Evolutionary conservation across 768 basidiomycete genomes (phyloP).

Genomic region (Russula emetica): DNA sequence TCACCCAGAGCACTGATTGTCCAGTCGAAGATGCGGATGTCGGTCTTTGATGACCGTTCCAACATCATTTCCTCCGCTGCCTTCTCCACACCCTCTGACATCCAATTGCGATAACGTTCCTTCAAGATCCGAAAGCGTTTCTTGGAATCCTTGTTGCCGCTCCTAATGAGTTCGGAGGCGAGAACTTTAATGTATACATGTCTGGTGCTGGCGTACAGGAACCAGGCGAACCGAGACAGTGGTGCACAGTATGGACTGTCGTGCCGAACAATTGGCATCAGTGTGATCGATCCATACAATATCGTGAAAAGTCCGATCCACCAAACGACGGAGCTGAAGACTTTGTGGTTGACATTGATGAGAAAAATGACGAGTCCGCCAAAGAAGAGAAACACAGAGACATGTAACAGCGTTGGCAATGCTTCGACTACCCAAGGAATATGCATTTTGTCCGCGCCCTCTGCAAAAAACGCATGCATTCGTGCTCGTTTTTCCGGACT

Average conservation of each 20-base stretch:
- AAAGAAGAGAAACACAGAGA: constrained; percentile 3
- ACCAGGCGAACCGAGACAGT: not conserved
- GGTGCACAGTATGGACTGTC: constrained; percentile 8
- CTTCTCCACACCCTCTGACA: not conserved
- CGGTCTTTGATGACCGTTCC: not conserved
- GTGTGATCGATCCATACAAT: not conserved
- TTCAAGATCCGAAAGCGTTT: too few species aligned
- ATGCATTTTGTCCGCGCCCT: not conserved
- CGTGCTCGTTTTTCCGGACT: constrained; percentile 4
- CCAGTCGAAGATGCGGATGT: constrained; percentile 1
- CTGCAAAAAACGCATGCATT: not conserved
- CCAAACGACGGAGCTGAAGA: not conserved
- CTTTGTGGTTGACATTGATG: not conserved
- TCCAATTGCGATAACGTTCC: too few species aligned
- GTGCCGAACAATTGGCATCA: constrained; percentile 3
- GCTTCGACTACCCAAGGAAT: not conserved
- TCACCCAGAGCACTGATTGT: not conserved
- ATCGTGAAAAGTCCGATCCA: not conserved
- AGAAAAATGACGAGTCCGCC: not conserved
- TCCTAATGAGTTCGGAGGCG: too few species aligned
- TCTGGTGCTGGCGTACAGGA: not conserved
- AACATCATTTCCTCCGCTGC: not conserved
- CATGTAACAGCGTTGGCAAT: not conserved
- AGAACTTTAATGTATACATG: not conserved
- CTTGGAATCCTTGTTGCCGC: too few species aligned